phyloP scores from a whole-genome alignment of 1,284 basidiomycete species.

The Apiotrichum gamsii region DNA sequence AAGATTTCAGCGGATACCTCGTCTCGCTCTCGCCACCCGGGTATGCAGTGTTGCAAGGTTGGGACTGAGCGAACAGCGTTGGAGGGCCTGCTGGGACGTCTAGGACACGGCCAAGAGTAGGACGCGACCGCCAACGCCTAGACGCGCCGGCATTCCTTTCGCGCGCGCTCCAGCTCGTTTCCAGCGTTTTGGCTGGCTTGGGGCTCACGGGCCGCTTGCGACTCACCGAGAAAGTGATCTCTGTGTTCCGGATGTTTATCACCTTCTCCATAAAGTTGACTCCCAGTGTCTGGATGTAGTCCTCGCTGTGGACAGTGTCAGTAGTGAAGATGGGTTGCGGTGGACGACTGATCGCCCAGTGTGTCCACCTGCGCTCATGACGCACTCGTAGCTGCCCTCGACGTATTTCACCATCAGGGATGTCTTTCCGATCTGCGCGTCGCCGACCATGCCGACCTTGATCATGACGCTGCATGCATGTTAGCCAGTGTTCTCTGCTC shows the following conservation, averaged over 20 bases:
- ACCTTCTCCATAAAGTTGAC: conserved; percentile 99
- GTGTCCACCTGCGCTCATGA: no score
- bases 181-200: no score
- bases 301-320: conserved; percentile 57
- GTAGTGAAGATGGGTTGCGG: background rate
- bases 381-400: conserved; percentile 81
- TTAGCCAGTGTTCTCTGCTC: conserved; percentile 6
- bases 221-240: conserved; percentile 83
- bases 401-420: conserved; percentile 98
- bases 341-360: background rate
- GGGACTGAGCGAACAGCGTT: no score
- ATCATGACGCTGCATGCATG: conserved; percentile 67
- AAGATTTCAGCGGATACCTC: no score
- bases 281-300: conserved; percentile 98
- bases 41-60: no score
- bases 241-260: conserved; percentile 91
- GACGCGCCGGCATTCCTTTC: no score
- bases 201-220: no score
- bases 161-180: no score
- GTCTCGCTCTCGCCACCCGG: no score
- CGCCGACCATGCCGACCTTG: conserved; percentile 98
- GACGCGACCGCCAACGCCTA: no score
- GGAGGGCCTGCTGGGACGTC: no score
- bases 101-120: no score
- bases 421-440: conserved; percentile 97